A percentile compares a stretch with the other conserved stretches of the same genome.
Evolutionary conservation across 805 yeast genomes (phyloP).

Genomic region (Yamadazyma nakazawae): DNA sequence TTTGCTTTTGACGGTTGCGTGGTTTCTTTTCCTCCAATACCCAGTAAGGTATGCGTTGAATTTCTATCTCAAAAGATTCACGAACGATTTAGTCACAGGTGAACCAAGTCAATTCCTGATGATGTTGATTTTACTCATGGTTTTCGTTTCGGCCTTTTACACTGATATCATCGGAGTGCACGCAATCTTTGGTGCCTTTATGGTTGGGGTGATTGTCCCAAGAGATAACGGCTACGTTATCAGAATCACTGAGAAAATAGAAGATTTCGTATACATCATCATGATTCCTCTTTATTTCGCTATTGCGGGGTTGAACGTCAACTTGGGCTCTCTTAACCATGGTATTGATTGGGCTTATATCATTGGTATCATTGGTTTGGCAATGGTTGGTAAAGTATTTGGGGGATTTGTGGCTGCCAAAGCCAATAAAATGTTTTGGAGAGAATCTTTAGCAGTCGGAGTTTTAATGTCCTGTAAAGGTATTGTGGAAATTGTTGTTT

Average conservation of each 20-base stretch:
- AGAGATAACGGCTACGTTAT: slow-evolving; percentile 72
- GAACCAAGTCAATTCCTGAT: slow-evolving; percentile 61
- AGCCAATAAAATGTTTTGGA: slow-evolving; percentile 59
- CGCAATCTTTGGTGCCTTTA: slow-evolving; percentile 82
- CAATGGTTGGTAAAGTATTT: slow-evolving; percentile 61
- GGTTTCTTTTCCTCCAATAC: slow-evolving; percentile 59
- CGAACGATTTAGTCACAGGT: slow-evolving; percentile 57
- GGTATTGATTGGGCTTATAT: slow-evolving; percentile 81
- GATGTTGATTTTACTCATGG: slow-evolving; percentile 50
- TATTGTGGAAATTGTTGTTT: slow-evolving; percentile 78
- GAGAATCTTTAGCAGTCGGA: slow-evolving; percentile 76
- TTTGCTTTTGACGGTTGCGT: slow-evolving; percentile 60
- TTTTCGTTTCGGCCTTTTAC: slow-evolving; percentile 67
- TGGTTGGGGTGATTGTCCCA: slow-evolving; percentile 73
- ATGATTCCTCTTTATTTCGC: slow-evolving; percentile 79
- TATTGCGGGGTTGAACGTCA: slow-evolving; percentile 69
- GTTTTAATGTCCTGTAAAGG: slow-evolving; percentile 87
- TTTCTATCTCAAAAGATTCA: slow-evolving; percentile 40
- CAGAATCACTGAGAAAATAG: slow-evolving; percentile 68
- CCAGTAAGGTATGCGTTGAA: slow-evolving; percentile 53
- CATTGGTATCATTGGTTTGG: slow-evolving; percentile 62
- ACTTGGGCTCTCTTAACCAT: slow-evolving; percentile 57
- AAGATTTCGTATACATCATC: slow-evolving; percentile 69
- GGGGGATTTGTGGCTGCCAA: slow-evolving; percentile 70
- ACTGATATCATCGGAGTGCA: slow-evolving; percentile 85